These are phyloP conservation scores for Kondoa subrosea DNA, from an alignment of 768 basidiomycete species.

Conservation along the genomic window DNA sequence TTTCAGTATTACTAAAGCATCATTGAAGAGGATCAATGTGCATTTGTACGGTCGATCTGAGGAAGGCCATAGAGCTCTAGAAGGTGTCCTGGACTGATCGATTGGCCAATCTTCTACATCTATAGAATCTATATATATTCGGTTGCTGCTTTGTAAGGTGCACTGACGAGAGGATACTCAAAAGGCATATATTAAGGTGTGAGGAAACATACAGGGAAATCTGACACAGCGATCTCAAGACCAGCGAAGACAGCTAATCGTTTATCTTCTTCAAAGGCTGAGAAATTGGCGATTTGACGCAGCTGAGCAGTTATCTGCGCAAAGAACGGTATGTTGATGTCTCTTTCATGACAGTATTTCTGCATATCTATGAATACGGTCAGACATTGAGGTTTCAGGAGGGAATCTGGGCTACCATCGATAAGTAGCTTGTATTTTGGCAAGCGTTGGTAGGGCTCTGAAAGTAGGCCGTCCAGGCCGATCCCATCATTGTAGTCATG, in stretches of 20 bases:
- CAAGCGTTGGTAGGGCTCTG: constrained; percentile 92
- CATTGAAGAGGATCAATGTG: constrained; percentile 82
- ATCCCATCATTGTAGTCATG: not conserved
- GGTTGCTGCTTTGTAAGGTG: constrained; percentile 71
- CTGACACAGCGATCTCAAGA: constrained; percentile 65
- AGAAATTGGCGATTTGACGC: constrained; percentile 74
- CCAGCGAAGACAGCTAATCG: constrained; percentile 76
- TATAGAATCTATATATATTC: constrained; percentile 76
- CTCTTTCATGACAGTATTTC: constrained; percentile 63
- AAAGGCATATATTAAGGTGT: not conserved
- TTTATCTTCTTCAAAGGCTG: constrained; percentile 79
- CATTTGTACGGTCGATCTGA: constrained; percentile 49
- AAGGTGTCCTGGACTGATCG: constrained; percentile 31
- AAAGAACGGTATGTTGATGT: constrained; percentile 61
- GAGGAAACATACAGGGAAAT: constrained; percentile 47
- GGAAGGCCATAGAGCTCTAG: constrained; percentile 33
- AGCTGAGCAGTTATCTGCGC: constrained; percentile 73
- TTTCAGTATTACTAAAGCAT: constrained; percentile 81
- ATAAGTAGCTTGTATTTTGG: constrained; percentile 87
- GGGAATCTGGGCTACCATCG: constrained; percentile 48
- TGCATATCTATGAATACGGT: constrained; percentile 46
- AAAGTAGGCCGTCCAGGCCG: constrained; percentile 36
- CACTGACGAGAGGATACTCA: constrained; percentile 22
- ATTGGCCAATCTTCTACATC: constrained; percentile 61
- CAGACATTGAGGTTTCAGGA: not conserved